Conservation (phyloP, 2,329 filamentous ascomycete species). For the Bipolaris gigantea region DNA sequence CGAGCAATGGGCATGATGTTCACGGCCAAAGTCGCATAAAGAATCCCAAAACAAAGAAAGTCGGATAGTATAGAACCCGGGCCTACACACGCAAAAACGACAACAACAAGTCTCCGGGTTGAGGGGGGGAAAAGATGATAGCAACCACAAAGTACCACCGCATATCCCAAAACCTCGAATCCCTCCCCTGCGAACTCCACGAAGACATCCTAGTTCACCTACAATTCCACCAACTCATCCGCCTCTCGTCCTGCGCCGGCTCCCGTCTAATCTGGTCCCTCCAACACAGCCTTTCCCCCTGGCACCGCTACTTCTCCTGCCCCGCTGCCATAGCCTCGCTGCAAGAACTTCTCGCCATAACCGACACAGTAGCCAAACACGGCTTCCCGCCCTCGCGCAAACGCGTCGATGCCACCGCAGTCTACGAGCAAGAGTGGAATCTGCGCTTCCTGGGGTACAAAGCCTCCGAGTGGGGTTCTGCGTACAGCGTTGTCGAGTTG, state of each 20-base stretch:
- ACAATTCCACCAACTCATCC: constrained; percentile 13
- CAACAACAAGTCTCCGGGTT: neutral
- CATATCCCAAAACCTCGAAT: constrained; percentile 13
- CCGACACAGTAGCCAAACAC: neutral
- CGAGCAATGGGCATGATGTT: neutral
- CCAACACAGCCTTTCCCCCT: constrained; percentile 7
- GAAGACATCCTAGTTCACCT: constrained; percentile 3
- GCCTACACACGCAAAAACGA: too few species aligned
- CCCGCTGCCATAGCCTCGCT: neutral
- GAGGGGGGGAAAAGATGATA: neutral
- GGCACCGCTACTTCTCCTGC: neutral
- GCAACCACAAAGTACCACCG: constrained; percentile 1
- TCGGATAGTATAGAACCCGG: neutral
- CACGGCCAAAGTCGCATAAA: neutral
- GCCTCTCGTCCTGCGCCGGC: constrained; percentile 7
- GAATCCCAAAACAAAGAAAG: neutral
- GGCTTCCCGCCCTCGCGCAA: too few species aligned
- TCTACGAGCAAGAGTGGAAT: neutral
- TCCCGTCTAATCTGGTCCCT: constrained; percentile 12
- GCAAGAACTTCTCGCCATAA: constrained; percentile 1
- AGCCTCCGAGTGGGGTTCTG: neutral
- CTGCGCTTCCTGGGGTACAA: neutral
- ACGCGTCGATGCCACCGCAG: too few species aligned
- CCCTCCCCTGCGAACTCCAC: constrained; percentile 12
- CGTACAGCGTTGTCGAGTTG: neutral